These are phyloP conservation scores for Candida hungchunana DNA, from an alignment of 805 yeast genomes.

Conservation along the genomic window DNA sequence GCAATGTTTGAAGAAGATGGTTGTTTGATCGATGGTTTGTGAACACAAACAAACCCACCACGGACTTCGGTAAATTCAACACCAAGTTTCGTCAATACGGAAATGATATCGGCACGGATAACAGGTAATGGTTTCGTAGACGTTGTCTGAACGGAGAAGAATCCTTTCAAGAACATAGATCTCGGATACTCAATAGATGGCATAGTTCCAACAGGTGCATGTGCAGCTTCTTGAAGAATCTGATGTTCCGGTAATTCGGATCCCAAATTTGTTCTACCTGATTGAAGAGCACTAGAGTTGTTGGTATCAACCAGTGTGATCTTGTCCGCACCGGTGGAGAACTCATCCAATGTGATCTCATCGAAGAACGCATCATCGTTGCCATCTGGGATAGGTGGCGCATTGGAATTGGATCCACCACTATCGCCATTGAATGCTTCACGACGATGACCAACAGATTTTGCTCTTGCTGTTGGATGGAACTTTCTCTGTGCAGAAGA, in stretches of 20 bases:
- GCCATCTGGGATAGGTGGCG: conserved; percentile 31
- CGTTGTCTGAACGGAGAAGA: conserved; percentile 91
- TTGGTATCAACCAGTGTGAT: conserved; percentile 18
- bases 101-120: conserved; percentile 78
- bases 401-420: conserved; percentile 8
- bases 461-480: conserved; percentile 87
- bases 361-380: conserved; percentile 45
- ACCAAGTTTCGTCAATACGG: conserved; percentile 68
- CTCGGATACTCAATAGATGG: conserved; percentile 92
- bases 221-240: conserved; percentile 43
- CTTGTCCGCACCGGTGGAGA: conserved; percentile 21
- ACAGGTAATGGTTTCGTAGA: conserved; percentile 89
- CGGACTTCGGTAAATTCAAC: conserved; percentile 84
- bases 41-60: conserved; percentile 89
- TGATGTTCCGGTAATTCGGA: conserved; percentile 43
- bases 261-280: conserved; percentile 7
- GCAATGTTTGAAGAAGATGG: conserved; percentile 4
- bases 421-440: conserved; percentile 28
- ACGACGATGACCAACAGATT: conserved; percentile 79
- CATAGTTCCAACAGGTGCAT: conserved; percentile 75
- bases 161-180: conserved; percentile 87
- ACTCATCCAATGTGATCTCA: conserved; percentile 59
- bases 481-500: conserved; percentile 28
- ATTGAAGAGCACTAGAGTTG: conserved; percentile 12
- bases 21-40: conserved; percentile 42